A percentile compares a stretch with the other conserved stretches of the same genome.
Conservation (phyloP, 805 yeast species). For the Lipomyces kockii region DNA sequence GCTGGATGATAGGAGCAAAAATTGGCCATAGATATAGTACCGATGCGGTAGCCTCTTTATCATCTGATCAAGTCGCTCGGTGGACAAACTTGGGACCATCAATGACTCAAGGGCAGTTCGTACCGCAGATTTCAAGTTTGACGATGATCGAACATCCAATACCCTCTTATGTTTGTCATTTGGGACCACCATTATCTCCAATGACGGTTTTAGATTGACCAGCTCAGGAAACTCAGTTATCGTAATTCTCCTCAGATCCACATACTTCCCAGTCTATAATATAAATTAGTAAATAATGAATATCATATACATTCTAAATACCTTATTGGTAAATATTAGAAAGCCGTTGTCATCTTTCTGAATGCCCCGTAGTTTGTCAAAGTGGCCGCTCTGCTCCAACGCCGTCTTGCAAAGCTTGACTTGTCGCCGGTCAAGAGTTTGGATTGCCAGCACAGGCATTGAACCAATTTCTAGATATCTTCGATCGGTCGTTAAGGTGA, state of each 20-base stretch:
- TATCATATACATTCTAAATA: neutral
- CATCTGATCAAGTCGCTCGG: neutral
- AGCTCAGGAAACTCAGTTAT: neutral
- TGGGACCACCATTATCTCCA: neutral
- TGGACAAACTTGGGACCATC: neutral
- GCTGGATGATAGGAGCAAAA: conserved; percentile 57
- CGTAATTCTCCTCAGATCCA: neutral
- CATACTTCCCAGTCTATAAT: neutral
- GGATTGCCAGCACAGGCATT: conserved; percentile 22
- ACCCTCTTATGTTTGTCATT: neutral
- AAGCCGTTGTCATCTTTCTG: conserved; percentile 14
- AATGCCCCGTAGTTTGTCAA: conserved; percentile 30
- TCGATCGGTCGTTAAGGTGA: neutral
- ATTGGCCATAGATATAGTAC: conserved; percentile 65
- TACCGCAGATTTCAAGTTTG: neutral
- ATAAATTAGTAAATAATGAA: neutral
- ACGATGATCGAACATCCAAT: neutral
- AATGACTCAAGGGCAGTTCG: neutral
- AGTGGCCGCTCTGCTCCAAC: conserved; percentile 19
- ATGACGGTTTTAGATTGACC: neutral
- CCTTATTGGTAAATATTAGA: conserved; percentile 26
- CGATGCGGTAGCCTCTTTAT: conserved; percentile 52
- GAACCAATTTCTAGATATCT: neutral
- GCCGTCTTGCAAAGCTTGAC: conserved; percentile 27
- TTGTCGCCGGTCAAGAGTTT: conserved; percentile 9